These are phyloP conservation scores for Pseudopyrenochaeta lycopersici DNA, from an alignment of 2,329 filamentous ascomycete species.

Conservation along the genomic window DNA sequence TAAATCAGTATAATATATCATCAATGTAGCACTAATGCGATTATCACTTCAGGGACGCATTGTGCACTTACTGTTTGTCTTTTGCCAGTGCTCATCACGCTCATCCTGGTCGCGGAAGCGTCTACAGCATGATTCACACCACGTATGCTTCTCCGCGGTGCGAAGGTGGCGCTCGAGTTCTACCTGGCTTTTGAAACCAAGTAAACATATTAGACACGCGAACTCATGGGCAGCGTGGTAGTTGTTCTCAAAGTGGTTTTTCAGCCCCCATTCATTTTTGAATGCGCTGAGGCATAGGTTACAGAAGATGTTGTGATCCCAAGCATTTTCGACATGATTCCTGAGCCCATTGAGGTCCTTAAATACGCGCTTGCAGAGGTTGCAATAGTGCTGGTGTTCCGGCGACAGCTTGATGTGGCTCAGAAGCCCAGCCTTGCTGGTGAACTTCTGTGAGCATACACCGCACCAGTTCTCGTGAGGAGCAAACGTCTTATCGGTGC, in stretches of 20 bases:
- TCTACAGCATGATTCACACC: slow-evolving; percentile 37
- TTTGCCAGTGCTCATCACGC: slow-evolving; percentile 44
- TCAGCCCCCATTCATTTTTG: slow-evolving; percentile 40
- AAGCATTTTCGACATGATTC: slow-evolving; percentile 45
- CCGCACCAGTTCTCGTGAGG: slow-evolving; percentile 44
- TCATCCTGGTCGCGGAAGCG: slow-evolving; percentile 40
- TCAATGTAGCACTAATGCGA: too few relatives aligned
- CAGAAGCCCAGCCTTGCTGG: slow-evolving; percentile 31
- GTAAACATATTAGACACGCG: slow-evolving; percentile 38
- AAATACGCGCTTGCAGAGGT: slow-evolving; percentile 46
- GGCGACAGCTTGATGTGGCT: slow-evolving; percentile 36
- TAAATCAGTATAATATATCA: background rate
- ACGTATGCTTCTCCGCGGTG: slow-evolving; percentile 37
- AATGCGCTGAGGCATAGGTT: slow-evolving; percentile 47
- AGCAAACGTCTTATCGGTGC: slow-evolving; percentile 22
- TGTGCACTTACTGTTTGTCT: slow-evolving; percentile 31
- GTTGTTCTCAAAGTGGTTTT: slow-evolving; percentile 48
- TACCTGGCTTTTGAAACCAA: slow-evolving; percentile 28
- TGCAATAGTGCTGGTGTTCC: slow-evolving; percentile 44
- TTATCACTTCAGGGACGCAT: background rate
- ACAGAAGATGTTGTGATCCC: slow-evolving; percentile 38
- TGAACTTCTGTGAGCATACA: slow-evolving; percentile 35
- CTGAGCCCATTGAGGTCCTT: slow-evolving; percentile 45
- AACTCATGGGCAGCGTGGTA: slow-evolving; percentile 36
- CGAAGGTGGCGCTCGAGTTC: slow-evolving; percentile 37